Percentiles rank a stretch among this genome's conserved stretches.
phyloP scores from a whole-genome alignment of 2,329 filamentous ascomycete species.

The Calonectria multiphialidica region DNA sequence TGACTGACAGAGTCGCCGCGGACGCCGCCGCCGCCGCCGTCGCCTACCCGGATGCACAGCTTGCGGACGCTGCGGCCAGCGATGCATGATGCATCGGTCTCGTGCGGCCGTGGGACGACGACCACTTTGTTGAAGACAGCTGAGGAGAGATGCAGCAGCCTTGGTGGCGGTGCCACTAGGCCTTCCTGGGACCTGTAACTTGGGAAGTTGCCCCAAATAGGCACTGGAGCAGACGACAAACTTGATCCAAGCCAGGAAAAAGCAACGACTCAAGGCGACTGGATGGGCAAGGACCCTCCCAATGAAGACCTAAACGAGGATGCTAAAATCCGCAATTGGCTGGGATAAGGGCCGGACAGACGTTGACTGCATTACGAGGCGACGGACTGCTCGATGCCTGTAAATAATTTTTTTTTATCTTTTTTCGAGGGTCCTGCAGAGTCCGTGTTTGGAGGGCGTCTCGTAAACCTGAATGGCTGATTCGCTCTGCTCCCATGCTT shows the following conservation, averaged over 20 bases:
- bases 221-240: conserved; percentile 35
- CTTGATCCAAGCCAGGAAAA: conserved; percentile 42
- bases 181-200: conserved; percentile 6
- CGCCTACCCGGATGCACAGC: conserved; percentile 4
- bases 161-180: conserved; percentile 13
- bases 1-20: conserved; percentile 20
- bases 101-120: conserved; percentile 24
- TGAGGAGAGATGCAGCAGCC: conserved; percentile 28
- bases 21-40: conserved; percentile 27
- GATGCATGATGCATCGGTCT: conserved; percentile 31
- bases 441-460: conserved; percentile 8
- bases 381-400: background rate
- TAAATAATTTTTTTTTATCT: background rate
- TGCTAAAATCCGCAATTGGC: conserved; percentile 33
- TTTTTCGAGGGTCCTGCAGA: conserved; percentile 18
- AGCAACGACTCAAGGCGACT: conserved; percentile 38
- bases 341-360: conserved; percentile 40
- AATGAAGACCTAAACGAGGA: conserved; percentile 32
- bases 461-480: conserved; percentile 14
- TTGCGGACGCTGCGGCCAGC: conserved; percentile 12
- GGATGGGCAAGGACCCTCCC: conserved; percentile 34
- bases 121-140: conserved; percentile 15
- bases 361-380: conserved; percentile 26
- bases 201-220: conserved; percentile 19
- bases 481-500: conserved; percentile 7